Percentiles rank a stretch among this genome's conserved stretches.
These are phyloP conservation scores for Lithocarpus polystachyus DNA, from an alignment of 306 rosid genomes.

Conservation along the genomic window DNA sequence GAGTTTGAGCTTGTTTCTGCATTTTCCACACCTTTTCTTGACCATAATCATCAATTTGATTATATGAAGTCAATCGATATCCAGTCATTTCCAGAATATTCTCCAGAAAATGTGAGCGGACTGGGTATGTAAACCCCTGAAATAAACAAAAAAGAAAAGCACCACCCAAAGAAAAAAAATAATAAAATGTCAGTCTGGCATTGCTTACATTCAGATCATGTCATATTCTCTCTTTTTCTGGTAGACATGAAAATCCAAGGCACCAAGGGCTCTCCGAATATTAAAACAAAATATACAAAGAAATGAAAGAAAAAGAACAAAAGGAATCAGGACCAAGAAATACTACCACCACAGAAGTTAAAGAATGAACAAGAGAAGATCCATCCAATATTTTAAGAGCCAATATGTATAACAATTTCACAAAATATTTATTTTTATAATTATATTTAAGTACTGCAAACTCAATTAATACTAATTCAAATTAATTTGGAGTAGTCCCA, in stretches of 20 bases:
- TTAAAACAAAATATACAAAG: neutral
- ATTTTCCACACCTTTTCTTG: constrained; percentile 59
- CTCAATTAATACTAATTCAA: neutral
- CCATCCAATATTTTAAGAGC: neutral
- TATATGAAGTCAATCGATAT: constrained; percentile 38
- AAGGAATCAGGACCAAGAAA: neutral
- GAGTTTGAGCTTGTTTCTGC: constrained; percentile 48
- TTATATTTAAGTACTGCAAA: too few relatives aligned
- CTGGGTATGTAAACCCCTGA: constrained; percentile 61
- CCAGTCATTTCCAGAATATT: constrained; percentile 52
- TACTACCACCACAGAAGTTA: neutral
- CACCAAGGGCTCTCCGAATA: neutral
- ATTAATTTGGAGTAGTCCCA: neutral
- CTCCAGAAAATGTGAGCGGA: constrained; percentile 51
- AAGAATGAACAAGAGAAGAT: neutral
- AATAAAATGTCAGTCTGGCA: constrained; percentile 10
- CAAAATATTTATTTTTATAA: too few relatives aligned
- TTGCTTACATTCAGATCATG: neutral
- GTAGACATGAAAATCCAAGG: neutral
- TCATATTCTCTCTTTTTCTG: neutral
- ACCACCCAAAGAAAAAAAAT: neutral
- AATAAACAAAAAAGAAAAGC: constrained; percentile 12
- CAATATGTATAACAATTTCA: neutral
- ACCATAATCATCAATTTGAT: constrained; percentile 68
- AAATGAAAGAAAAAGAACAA: neutral